Evolutionary conservation across 805 yeast genomes (phyloP).

Genomic region (Hanseniaspora meyeri): DNA sequence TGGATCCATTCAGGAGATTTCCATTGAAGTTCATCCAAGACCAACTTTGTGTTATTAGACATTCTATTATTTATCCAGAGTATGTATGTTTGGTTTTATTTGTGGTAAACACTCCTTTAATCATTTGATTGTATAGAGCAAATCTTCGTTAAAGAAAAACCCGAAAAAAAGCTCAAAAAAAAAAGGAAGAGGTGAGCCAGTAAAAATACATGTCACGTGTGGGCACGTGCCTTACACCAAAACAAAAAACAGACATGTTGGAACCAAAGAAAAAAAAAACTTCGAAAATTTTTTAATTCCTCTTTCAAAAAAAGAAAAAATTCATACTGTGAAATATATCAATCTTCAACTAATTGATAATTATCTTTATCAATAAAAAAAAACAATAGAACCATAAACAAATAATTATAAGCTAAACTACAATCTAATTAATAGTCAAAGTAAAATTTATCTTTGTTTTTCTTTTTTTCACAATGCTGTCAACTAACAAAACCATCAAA

Average conservation of each 20-base stretch:
- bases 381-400: too few relatives aligned
- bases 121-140: too few relatives aligned
- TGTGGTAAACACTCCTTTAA: background rate
- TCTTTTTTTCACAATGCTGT: background rate
- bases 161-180: too few relatives aligned
- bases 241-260: too few relatives aligned
- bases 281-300: background rate
- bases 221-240: too few relatives aligned
- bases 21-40: slow-evolving; percentile 87
- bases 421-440: too few relatives aligned
- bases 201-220: background rate
- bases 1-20: slow-evolving; percentile 96
- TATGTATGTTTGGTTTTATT: background rate
- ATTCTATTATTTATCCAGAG: slow-evolving; percentile 45
- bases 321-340: background rate
- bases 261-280: too few relatives aligned
- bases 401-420: too few relatives aligned
- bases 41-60: slow-evolving; percentile 95
- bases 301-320: background rate
- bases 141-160: too few relatives aligned
- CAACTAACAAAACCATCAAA: background rate
- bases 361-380: too few relatives aligned
- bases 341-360: background rate
- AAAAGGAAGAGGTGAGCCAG: too few relatives aligned
- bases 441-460: too few relatives aligned